Evolutionary conservation across 2,329 filamentous ascomycete genomes (phyloP).

Genomic region (Epichloe coenophiala): DNA sequence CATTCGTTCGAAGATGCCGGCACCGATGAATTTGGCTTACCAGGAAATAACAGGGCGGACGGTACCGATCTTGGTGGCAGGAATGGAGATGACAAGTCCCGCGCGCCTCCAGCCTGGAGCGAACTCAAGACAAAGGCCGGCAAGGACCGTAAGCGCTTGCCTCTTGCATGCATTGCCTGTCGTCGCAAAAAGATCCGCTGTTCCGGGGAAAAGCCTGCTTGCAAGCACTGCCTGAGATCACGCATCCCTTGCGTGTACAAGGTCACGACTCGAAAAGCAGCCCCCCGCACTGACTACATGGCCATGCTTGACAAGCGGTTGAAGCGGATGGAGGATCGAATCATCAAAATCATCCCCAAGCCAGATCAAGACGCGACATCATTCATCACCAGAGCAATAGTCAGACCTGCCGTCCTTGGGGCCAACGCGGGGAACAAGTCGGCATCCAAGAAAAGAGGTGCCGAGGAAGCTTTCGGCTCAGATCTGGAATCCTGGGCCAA

Average conservation of each 20-base stretch:
- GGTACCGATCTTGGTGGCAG: slow-evolving; percentile 40
- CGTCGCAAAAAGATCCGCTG: slow-evolving; percentile 95
- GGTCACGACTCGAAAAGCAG: slow-evolving; percentile 84
- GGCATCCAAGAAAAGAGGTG: slow-evolving; percentile 68
- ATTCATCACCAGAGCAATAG: slow-evolving; percentile 62
- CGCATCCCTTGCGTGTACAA: slow-evolving; percentile 96
- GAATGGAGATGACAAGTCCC: slow-evolving; percentile 43
- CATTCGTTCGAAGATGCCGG: slow-evolving; percentile 39
- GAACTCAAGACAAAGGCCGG: slow-evolving; percentile 84
- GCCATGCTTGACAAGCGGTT: slow-evolving; percentile 93
- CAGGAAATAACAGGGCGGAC: slow-evolving; percentile 31
- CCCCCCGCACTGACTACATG: slow-evolving; percentile 98
- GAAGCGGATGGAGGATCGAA: slow-evolving; percentile 94
- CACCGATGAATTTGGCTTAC: slow-evolving; percentile 46
- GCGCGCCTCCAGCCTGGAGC: slow-evolving; percentile 56
- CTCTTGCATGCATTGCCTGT: slow-evolving; percentile 89
- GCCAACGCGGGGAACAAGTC: slow-evolving; percentile 30
- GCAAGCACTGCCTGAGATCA: slow-evolving; percentile 88
- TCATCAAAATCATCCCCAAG: slow-evolving; percentile 90
- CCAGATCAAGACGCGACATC: slow-evolving; percentile 57
- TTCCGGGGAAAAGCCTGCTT: slow-evolving; percentile 93
- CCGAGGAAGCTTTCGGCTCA: slow-evolving; percentile 75
- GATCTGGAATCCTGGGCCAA: slow-evolving; percentile 75
- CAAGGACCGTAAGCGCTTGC: slow-evolving; percentile 86
- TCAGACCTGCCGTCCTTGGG: slow-evolving; percentile 63